Evolutionary conservation across 2,329 filamentous ascomycete genomes (phyloP), one percentile per base, ranked within the genome.

Genomic region (Endocalyx cinctus): DNA sequence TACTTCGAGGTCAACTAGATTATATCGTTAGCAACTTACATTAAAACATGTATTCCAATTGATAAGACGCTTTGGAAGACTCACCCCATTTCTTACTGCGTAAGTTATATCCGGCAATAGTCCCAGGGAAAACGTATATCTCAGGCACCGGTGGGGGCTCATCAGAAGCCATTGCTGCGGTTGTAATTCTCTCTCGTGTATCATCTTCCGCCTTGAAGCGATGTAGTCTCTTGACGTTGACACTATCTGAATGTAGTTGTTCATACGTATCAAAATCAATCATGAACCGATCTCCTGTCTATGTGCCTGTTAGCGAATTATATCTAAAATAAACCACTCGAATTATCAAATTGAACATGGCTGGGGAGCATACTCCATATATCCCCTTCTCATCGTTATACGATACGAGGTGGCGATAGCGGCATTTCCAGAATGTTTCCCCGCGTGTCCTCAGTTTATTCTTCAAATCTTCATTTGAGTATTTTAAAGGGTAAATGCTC

Each of bases 51-150:
- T n/a, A n/a, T n/a, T n/a, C n/a, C n/a, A n/a, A n/a, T n/a, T n/a
- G n/a, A n/a, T n/a, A n/a, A 26, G 12, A 26, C 7, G n/a, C 19
- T 10, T 10, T 27, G 6, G 10, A 4, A 15, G n/a, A 32, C 41
- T 32, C n/a, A 43, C 41, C 13, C 38, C 41, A 43, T 31, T 41
- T 41, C 35, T 43, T 43, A 11, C 27, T 27, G 7, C 33, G 26
- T 11, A 43, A 12, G 19, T 43, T 35, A 16, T 35, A 41, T 14
- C 35, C 41, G 4, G 30, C 13, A 8, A 41, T 38, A 10, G 20
- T 31, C 13, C 17, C 25, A 5, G 41, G 41, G 18, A 43, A 41
- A 3, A 41, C 17, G 15, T 41, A 41, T 5, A 41, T 33, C 4
- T 41, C 27, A n/a, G 35, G 38, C 14, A n/a, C 27, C 11, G 8